Evolutionary conservation across 768 basidiomycete species (phyloP).

Genomic region (Mrakia blollopis): DNA sequence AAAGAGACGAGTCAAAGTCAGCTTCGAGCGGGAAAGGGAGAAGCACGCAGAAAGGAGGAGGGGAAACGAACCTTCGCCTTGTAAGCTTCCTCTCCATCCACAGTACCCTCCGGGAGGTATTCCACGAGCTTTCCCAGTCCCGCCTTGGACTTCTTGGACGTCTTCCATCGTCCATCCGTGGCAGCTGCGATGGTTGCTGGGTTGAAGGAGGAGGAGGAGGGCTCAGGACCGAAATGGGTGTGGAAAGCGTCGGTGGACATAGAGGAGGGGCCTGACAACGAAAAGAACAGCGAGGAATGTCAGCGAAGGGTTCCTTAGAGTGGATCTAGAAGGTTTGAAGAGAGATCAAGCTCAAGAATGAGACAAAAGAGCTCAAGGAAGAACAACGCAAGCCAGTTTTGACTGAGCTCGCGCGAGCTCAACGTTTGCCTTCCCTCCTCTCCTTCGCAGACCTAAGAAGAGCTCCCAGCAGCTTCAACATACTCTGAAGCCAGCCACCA

Average conservation of each 20-base stretch:
- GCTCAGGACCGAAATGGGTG: conserved; percentile 63
- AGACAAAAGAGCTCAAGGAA: no score
- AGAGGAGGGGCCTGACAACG: conserved; percentile 23
- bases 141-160: conserved; percentile 51
- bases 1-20: background rate
- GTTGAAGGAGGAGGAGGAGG: conserved; percentile 45
- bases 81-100: conserved; percentile 37
- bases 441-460: background rate
- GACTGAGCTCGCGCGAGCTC: background rate
- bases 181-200: conserved; percentile 51
- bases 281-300: background rate
- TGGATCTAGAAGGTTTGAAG: background rate
- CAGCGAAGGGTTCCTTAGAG: background rate
- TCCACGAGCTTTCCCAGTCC: conserved; percentile 58
- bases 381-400: background rate
- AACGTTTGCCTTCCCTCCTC: background rate
- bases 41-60: background rate
- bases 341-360: conserved; percentile 1
- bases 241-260: conserved; percentile 56
- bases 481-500: no score
- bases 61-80: conserved; percentile 37
- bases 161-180: conserved; percentile 58
- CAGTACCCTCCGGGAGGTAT: conserved; percentile 49
- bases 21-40: background rate
- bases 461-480: background rate